Base-by-base conservation (phyloP, 2,329 filamentous ascomycete species). In the Calonectria hawksworthii region DNA sequence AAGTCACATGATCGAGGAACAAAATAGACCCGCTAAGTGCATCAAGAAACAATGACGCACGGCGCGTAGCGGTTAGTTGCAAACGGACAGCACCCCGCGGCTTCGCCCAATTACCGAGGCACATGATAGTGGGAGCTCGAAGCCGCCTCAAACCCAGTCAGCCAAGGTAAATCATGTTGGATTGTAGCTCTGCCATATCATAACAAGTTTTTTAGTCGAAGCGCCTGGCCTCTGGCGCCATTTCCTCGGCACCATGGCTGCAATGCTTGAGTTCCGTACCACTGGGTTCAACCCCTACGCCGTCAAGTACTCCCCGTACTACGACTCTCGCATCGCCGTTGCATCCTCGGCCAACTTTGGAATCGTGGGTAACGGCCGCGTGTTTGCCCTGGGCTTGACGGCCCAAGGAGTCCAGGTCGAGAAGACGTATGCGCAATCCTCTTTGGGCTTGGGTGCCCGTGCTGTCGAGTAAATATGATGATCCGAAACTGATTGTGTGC, bases 271-370 rank as follows among this genome's bases (percentile, higher is more conserved):
- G 87, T 99, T 95, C 87, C 94, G 95, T 77, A 99, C 97, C 28
- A 91, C 95, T 83, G 97, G 97, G 82, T 99, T 92, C 90, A 98
- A 99, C 86, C 96, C 96, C 82, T 98, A 98, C 87, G 95, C 95
- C 80, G 96, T 98, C 86, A 98, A 98, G 87, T 99, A 99, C 89
- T 99, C 96, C 71, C 97, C 97, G 9, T 99, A 98, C 88, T 98
- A 98, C 88, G 97, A 99, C 88, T 97, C 95, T 78, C 93, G 96
- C 77, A 92, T 99, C 77, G 96, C 96, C 72, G 96, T 98, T 81
- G 95, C 95, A 36, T 91, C 94, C 1, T 94, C 96, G n/a, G 93
- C 96, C 77, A 99, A 99, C 88, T 99, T 97, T 87, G 97, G 97
- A 50, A 94, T 99, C 50, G 96, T 99, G 44, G 97, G 97, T 63